Conservation (phyloP, 2,329 filamentous ascomycete species). For the Fragosphaeria purpurea region DNA sequence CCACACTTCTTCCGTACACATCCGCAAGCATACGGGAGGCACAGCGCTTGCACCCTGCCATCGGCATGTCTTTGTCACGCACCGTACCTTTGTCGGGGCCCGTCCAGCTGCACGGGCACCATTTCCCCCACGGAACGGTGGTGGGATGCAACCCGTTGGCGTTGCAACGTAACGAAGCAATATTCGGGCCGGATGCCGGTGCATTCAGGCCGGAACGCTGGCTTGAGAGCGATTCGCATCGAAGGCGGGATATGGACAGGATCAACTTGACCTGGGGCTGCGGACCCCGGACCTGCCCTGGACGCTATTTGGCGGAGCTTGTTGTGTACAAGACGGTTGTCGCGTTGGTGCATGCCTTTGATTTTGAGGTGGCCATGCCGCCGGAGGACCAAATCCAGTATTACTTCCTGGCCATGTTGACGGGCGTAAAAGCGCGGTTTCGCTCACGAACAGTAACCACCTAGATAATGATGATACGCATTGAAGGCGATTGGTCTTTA, state of each 20-base stretch:
- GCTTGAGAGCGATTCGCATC: slow-evolving; percentile 23
- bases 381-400: slow-evolving; percentile 28
- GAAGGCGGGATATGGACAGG: slow-evolving; percentile 32
- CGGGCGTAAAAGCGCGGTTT: slow-evolving; percentile 34
- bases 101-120: slow-evolving; percentile 27
- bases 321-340: slow-evolving; percentile 35
- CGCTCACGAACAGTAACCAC: slow-evolving; percentile 6
- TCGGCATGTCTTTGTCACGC: slow-evolving; percentile 41
- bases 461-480: no score
- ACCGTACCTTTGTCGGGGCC: slow-evolving; percentile 27
- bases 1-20: slow-evolving; percentile 22
- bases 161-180: slow-evolving; percentile 37
- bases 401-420: slow-evolving; percentile 45
- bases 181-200: slow-evolving; percentile 38
- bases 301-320: slow-evolving; percentile 39
- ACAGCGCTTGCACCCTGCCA: slow-evolving; percentile 39
- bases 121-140: slow-evolving; percentile 34
- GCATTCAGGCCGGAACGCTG: slow-evolving; percentile 38
- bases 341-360: slow-evolving; percentile 33
- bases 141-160: slow-evolving; percentile 42
- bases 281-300: slow-evolving; percentile 40
- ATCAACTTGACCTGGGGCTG: slow-evolving; percentile 43
- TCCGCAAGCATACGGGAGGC: slow-evolving; percentile 40
- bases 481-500: no score
- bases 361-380: slow-evolving; percentile 30